Evolutionary conservation across 2,329 filamentous ascomycete genomes (phyloP).

Genomic region (Neofusicoccum cordaticola): DNA sequence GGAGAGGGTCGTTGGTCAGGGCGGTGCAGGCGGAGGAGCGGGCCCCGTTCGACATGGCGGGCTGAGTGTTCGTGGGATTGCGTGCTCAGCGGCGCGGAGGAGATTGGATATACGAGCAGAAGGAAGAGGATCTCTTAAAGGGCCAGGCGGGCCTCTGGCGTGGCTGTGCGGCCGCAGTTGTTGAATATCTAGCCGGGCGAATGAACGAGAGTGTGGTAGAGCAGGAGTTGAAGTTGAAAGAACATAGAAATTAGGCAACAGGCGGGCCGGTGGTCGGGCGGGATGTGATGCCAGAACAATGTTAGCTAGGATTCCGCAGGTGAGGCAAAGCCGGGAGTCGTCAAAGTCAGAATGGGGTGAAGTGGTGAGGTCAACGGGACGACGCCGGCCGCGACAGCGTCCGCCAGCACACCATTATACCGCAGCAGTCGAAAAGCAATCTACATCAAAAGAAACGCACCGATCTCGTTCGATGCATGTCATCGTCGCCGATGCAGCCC

Average conservation of each 20-base stretch:
- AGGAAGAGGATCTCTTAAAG: neutral
- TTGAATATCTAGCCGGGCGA: neutral
- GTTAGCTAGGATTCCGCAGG: neutral
- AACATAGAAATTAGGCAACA: neutral
- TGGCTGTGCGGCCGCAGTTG: neutral
- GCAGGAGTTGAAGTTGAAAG: neutral
- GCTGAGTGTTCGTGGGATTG: neutral
- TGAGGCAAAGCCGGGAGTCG: neutral
- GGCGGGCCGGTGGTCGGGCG: neutral
- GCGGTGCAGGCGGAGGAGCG: neutral
- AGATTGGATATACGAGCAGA: too few species aligned
- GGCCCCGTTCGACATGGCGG: neutral
- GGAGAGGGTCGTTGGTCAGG: neutral
- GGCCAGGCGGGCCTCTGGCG: neutral
- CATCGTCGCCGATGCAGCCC: neutral
- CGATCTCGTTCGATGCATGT: constrained; percentile 5
- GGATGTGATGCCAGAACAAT: neutral
- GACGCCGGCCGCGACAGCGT: neutral
- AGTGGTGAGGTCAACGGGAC: neutral
- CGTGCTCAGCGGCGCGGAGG: neutral
- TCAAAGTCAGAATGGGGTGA: neutral
- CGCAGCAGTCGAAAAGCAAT: neutral
- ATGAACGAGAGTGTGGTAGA: constrained; percentile 8
- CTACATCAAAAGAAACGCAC: constrained; percentile 4
- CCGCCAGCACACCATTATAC: constrained; percentile 3